Conservation (phyloP, 305 asterid genomes). For the Withania somnifera region DNA sequence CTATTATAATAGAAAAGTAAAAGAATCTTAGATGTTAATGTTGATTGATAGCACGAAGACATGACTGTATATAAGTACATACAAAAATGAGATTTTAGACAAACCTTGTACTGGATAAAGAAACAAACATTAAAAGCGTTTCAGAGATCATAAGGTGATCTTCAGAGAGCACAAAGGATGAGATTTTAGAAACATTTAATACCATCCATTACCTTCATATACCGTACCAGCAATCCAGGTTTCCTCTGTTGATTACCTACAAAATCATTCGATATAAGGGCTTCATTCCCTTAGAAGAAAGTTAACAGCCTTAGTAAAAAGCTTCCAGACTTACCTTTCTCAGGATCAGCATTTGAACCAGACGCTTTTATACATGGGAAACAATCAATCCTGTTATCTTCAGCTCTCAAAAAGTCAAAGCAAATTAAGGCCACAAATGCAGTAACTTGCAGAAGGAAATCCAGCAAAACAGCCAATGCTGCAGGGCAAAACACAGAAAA, state of each 20-base stretch:
- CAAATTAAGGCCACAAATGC: slow-evolving; percentile 96
- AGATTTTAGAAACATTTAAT: not conserved
- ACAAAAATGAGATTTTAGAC: not conserved
- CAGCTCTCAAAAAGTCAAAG: slow-evolving; percentile 93
- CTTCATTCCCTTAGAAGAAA: not conserved
- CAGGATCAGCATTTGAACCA: slow-evolving; percentile 52
- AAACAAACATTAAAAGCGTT: not conserved
- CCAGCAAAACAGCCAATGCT: slow-evolving; percentile 98
- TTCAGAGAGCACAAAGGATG: slow-evolving; percentile 2
- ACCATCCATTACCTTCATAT: slow-evolving; percentile 69
- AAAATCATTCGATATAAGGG: slow-evolving; percentile 14
- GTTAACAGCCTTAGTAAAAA: not conserved
- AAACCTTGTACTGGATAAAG: not conserved
- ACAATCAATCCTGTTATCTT: slow-evolving; percentile 85
- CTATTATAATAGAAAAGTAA: not conserved
- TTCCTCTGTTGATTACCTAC: slow-evolving; percentile 63
- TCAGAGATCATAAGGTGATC: not conserved
- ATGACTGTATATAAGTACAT: not conserved
- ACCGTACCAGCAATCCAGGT: slow-evolving; percentile 75
- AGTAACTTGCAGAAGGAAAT: slow-evolving; percentile 95
- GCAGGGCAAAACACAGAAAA: slow-evolving; percentile 20
- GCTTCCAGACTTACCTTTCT: slow-evolving; percentile 40
- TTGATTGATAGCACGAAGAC: not conserved
- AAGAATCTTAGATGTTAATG: not conserved
- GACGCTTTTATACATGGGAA: slow-evolving; percentile 70